Evolutionary conservation across 805 yeast species (phyloP), one percentile per base, ranked within the genome.

Genomic region (Yarrowia sp.): DNA sequence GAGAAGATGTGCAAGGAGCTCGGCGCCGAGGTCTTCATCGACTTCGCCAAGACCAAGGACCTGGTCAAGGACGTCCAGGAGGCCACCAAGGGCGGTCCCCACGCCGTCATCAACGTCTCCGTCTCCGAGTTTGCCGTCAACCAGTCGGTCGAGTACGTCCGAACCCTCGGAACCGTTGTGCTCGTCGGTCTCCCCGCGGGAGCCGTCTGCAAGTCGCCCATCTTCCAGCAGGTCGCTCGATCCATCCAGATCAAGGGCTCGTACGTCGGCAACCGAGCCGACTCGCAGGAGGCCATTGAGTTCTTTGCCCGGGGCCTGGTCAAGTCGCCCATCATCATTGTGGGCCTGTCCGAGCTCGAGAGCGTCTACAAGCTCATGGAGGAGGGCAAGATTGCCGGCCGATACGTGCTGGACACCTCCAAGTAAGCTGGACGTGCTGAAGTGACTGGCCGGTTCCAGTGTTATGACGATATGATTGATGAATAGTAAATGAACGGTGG

Each of bases 21-120:
- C 68, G 91, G 91, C 66, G 88, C 87, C 69, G 89, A 85, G 71
- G 77, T 72, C 64, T 84, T 79, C 71, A 76, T 85, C 64, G 88
- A 84, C 72, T 81, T 81, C 77, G 77, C 77, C 63, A 76, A 73
- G 65, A 64, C 77, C 58, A 81, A 81, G 72, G 84, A 83, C 71
- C 72, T 82, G 44, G 81, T 73, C 63, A 72, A 77, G 61, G 64
- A 66, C 31, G 73, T 77, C 62, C 68, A 69, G 56, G 76, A 73
- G 41, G 82, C 80, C 59, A 83, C 87, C 64, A 71, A 78, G 65
- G 86, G 87, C 70, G 88, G 88, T 69, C 81, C 86, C 56, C 91
- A 85, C 70, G 90, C 86, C 73, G 88, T 78, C 62, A 81, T 85
- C 68, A 84, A 86, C 74, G 89, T 77, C 39, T 85, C 85, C 33